Conservation (phyloP, 495 filamentous ascomycete species). For the Podospora fimiseda region DNA sequence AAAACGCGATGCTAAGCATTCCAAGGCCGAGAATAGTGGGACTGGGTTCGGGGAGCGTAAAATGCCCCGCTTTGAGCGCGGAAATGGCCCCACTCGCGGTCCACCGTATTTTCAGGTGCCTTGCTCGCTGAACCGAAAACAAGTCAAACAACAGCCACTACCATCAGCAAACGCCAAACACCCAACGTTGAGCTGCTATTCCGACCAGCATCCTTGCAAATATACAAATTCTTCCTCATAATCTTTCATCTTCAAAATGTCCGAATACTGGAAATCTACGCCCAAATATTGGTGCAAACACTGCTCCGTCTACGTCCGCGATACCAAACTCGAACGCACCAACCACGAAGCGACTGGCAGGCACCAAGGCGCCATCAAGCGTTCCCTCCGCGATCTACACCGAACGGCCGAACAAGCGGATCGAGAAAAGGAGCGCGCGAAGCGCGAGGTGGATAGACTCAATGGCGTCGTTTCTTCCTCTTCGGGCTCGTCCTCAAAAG, state of each 20-base stretch:
- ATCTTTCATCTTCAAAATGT: too few species aligned
- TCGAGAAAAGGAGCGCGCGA: constrained; percentile 72
- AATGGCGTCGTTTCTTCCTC: constrained; percentile 62
- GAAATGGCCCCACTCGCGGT: too few species aligned
- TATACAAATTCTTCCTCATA: too few species aligned
- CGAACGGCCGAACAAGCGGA: constrained; percentile 69
- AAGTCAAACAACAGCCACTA: too few species aligned
- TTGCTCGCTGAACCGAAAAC: too few species aligned
- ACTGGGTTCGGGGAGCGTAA: too few species aligned
- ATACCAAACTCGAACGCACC: constrained; percentile 80
- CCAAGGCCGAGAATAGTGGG: background rate
- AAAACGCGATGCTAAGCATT: background rate
- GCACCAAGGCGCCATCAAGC: constrained; percentile 85
- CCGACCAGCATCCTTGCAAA: too few species aligned
- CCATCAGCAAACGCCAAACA: too few species aligned
- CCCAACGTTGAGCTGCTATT: too few species aligned
- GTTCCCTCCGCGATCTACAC: constrained; percentile 83
- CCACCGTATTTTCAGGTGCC: too few species aligned
- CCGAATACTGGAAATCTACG: constrained; percentile 99
- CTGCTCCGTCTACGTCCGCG: constrained; percentile 83
- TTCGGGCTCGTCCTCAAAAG: background rate
- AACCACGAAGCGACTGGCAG: constrained; percentile 87
- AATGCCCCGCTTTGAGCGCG: too few species aligned
- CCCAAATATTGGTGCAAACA: constrained; percentile 97
- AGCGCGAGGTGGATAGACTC: constrained; percentile 77